These are phyloP conservation scores for Paraphoma sp. DNA, from an alignment of 2,329 filamentous ascomycete genomes.

Conservation along the genomic window DNA sequence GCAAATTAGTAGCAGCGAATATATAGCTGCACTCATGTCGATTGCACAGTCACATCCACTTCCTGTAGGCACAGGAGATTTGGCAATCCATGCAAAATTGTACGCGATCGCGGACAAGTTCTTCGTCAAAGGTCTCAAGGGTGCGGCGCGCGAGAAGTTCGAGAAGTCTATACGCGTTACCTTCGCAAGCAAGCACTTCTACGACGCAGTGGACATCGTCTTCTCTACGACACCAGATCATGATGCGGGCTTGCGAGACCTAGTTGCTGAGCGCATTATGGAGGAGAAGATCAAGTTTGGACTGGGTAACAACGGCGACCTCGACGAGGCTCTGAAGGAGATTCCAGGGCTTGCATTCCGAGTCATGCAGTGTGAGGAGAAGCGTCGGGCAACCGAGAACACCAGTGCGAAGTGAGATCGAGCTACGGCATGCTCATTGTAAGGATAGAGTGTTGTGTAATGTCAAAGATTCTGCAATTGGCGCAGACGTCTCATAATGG, in stretches of 20 bases:
- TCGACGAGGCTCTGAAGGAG: not conserved
- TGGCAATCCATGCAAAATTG: slow-evolving; percentile 8
- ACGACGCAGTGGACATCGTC: not conserved
- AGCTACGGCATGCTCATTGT: too few relatives aligned
- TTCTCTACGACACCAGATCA: slow-evolving; percentile 11
- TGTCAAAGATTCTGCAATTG: too few relatives aligned
- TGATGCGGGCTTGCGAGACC: slow-evolving; percentile 3
- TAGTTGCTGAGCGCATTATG: slow-evolving; percentile 9
- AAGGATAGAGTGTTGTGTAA: too few relatives aligned
- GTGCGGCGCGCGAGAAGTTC: slow-evolving; percentile 4
- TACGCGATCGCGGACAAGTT: slow-evolving; percentile 21
- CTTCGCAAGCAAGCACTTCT: not conserved
- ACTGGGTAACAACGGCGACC: not conserved
- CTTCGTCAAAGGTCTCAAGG: slow-evolving; percentile 8
- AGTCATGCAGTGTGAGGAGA: not conserved
- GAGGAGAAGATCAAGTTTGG: slow-evolving; percentile 4
- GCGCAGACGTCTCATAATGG: too few relatives aligned
- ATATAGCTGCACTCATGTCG: too few relatives aligned
- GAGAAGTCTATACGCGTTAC: not conserved
- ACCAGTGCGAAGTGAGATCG: not conserved
- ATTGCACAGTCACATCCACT: not conserved
- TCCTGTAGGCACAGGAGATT: not conserved
- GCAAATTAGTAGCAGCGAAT: too few relatives aligned
- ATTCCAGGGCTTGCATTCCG: not conserved
- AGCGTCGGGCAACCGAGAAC: not conserved